Base-by-base conservation (phyloP, 2,329 filamentous ascomycete species). In the Biscogniauxia marginata region DNA sequence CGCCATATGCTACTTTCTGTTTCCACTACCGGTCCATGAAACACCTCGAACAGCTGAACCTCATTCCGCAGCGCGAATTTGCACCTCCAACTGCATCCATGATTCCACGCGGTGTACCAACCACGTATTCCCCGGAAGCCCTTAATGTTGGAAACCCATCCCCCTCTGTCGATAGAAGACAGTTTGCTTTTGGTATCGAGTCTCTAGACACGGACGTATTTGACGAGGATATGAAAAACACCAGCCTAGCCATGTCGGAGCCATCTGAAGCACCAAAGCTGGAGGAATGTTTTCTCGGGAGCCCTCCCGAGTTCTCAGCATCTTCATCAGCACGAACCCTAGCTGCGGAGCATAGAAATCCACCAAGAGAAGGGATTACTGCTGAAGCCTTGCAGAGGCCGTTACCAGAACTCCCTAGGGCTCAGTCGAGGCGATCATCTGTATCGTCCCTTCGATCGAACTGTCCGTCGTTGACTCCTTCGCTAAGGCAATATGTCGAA, bases 21-120 rank as follows among this genome's bases (percentile, higher is more conserved):
- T 83, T 85, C 58, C 79, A 85, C 57, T 85, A 85, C 60, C 77
- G 82, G 24, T 81, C 79, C 6, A 79, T 75, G 77, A 71, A 74
- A 8, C 77, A 75, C 53, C 74, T 86, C 9, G 64, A 71, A 7
- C 68, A 74, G 25, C 72, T 84, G 8, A 80, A 79, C 52, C 68
- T 85, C 4, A 74, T 82, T 22, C 74, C 78, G 0, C 63, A 65
- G 34, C 45, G 55, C 3, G 62, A 64, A 16, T 30, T 51, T 18
- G 53, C 50, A 49, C n/a, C 45, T 22, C 51, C 48, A 18, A 43
- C 54, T 13, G 20, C 50, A 7, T 49, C 56, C 22, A 55, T 55
- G 24, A 49, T 55, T 34, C 21, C 50, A 49, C 45, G 21, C 22
- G 25, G 20, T 21, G 44, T 24, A 49, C 13, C 25, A 45, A 8